These are phyloP conservation scores for Aspergillus cejpii DNA, from an alignment of 2,329 filamentous ascomycete species.

Conservation along the genomic window DNA sequence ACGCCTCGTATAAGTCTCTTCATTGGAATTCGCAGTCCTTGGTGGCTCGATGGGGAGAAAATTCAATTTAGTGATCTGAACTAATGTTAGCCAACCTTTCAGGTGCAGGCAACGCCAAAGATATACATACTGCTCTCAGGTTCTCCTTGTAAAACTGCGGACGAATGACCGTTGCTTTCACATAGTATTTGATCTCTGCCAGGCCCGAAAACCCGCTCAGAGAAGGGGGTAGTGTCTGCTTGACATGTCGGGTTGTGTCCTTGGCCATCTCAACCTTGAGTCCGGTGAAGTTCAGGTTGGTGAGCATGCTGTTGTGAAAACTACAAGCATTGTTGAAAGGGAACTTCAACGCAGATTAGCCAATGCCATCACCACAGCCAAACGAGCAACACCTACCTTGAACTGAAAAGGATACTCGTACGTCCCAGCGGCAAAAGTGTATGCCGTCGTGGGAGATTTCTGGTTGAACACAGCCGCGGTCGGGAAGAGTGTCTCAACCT, in stretches of 20 bases:
- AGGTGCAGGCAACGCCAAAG: background rate
- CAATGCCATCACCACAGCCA: background rate
- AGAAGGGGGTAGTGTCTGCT: conserved; percentile 79
- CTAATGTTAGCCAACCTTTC: background rate
- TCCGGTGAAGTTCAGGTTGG: conserved; percentile 42
- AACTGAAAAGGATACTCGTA: conserved; percentile 47
- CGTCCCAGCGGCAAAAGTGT: conserved; percentile 41
- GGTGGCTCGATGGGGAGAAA: conserved; percentile 92
- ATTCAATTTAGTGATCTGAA: conserved; percentile 57
- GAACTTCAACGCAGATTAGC: conserved; percentile 28
- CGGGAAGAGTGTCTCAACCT: conserved; percentile 44
- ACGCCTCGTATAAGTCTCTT: conserved; percentile 79
- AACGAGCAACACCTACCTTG: conserved; percentile 32
- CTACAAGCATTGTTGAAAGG: conserved; percentile 47
- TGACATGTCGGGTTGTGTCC: conserved; percentile 59
- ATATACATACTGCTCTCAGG: conserved; percentile 50
- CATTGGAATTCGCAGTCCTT: conserved; percentile 56
- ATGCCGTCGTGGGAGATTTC: conserved; percentile 31
- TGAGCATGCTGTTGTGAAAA: conserved; percentile 40
- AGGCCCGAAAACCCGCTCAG: conserved; percentile 78
- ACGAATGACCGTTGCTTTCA: conserved; percentile 92
- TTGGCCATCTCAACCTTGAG: conserved; percentile 42
- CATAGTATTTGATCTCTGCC: conserved; percentile 86
- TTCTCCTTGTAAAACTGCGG: conserved; percentile 88
- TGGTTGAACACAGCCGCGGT: conserved; percentile 37